Conservation (phyloP, 108 stramenopile genomes). For the Epithemia pelagica region DNA sequence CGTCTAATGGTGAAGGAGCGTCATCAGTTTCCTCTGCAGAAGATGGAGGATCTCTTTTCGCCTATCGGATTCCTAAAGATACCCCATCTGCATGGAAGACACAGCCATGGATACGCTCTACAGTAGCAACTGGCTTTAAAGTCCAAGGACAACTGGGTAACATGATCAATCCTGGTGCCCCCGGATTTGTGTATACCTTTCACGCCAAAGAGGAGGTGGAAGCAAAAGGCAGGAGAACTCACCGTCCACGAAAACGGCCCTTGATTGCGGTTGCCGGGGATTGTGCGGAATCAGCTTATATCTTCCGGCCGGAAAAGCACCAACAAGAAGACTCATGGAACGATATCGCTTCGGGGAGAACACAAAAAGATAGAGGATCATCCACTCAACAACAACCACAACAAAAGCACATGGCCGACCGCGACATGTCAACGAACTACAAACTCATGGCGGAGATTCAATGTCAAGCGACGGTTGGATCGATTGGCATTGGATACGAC, state of each 20-base stretch:
- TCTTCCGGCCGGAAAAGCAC: slow-evolving; percentile 69
- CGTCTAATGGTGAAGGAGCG: not conserved
- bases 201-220: slow-evolving; percentile 61
- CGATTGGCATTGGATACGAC: slow-evolving; percentile 86
- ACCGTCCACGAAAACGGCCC: slow-evolving; percentile 38
- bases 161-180: slow-evolving; percentile 93
- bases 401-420: too few species aligned
- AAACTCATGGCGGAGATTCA: slow-evolving; percentile 89
- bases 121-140: slow-evolving; percentile 87
- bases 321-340: slow-evolving; percentile 1
- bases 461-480: slow-evolving; percentile 87
- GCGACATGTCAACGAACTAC: slow-evolving; percentile 60
- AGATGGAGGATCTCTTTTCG: slow-evolving; percentile 85
- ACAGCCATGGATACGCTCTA: slow-evolving; percentile 69
- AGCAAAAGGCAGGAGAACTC: slow-evolving; percentile 8
- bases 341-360: slow-evolving; percentile 5
- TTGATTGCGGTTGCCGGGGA: slow-evolving; percentile 92
- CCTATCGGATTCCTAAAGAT: slow-evolving; percentile 73
- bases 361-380: not conserved
- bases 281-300: slow-evolving; percentile 94
- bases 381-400: not conserved
- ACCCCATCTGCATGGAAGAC: slow-evolving; percentile 57
- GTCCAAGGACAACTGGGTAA: slow-evolving; percentile 77
- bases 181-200: slow-evolving; percentile 92
- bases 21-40: not conserved